Conservation (phyloP, 495 filamentous ascomycete species). For the Penicillium maclennaniae region DNA sequence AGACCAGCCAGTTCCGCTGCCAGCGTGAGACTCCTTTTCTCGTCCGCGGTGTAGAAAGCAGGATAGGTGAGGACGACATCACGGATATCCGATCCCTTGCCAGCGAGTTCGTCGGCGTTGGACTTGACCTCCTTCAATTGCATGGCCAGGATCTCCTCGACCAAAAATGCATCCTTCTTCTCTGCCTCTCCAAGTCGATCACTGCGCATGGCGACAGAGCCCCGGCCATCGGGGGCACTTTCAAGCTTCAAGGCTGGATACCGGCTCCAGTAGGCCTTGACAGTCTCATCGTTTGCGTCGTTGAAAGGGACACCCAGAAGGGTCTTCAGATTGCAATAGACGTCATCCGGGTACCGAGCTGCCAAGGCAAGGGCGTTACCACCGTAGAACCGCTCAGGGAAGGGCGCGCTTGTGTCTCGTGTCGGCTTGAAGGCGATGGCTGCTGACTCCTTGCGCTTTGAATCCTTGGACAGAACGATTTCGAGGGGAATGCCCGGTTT, state of each 20-base stretch:
- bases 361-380: constrained; percentile 84
- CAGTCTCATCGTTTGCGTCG: constrained; percentile 50
- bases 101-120: constrained; percentile 83
- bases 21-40: constrained; percentile 74
- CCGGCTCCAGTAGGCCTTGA: constrained; percentile 62
- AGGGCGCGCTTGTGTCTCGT: constrained; percentile 53
- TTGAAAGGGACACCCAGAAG: constrained; percentile 68
- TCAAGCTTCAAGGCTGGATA: constrained; percentile 61
- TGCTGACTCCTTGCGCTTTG: constrained; percentile 88
- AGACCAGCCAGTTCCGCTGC: constrained; percentile 86
- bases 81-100: constrained; percentile 66
- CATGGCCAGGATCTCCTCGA: constrained; percentile 97
- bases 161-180: constrained; percentile 66
- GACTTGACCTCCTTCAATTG: constrained; percentile 81
- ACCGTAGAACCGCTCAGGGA: constrained; percentile 89
- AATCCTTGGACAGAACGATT: constrained; percentile 98
- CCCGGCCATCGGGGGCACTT: constrained; percentile 49
- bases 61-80: constrained; percentile 89
- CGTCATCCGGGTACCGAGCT: constrained; percentile 84
- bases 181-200: constrained; percentile 60
- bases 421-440: constrained; percentile 91
- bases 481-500: constrained; percentile 98
- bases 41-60: constrained; percentile 83
- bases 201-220: constrained; percentile 74
- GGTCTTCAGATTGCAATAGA: constrained; percentile 88